Evolutionary conservation across 805 yeast species (phyloP).

Genomic region (Candida cerambycidarum): DNA sequence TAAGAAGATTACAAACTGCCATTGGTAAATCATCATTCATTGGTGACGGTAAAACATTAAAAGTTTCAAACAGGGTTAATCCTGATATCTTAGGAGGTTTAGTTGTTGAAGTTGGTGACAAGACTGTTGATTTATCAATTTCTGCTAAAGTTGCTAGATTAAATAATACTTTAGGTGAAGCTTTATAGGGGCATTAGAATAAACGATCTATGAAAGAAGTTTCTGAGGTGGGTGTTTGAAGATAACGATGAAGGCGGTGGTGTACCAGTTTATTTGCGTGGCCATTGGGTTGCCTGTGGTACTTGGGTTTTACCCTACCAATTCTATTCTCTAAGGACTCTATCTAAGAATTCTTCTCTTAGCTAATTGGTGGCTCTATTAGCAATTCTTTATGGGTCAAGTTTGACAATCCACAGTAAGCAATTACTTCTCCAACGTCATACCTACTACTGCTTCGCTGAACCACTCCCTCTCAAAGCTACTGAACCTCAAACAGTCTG

Average conservation of each 20-base stretch:
- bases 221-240: no score
- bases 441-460: no score
- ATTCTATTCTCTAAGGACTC: no score
- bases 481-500: no score
- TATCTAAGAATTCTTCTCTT: not conserved
- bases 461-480: no score
- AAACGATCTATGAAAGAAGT: not conserved
- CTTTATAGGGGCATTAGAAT: slow-evolving; percentile 50
- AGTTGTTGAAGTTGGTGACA: slow-evolving; percentile 93
- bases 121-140: slow-evolving; percentile 91
- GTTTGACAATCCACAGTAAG: no score
- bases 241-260: no score
- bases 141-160: slow-evolving; percentile 81
- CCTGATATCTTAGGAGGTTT: slow-evolving; percentile 95
- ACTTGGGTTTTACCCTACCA: no score
- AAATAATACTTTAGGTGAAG: slow-evolving; percentile 84
- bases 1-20: slow-evolving; percentile 76
- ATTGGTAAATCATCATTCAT: slow-evolving; percentile 77
- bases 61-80: slow-evolving; percentile 77
- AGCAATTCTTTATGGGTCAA: no score
- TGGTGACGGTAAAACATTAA: slow-evolving; percentile 82
- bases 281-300: no score
- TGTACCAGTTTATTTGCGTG: no score
- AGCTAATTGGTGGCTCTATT: not conserved
- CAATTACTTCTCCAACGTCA: no score